Evolutionary conservation across 2,329 filamentous ascomycete genomes (phyloP), one percentile per base, ranked within the genome.

Genomic region (Paradendryphiella salina): DNA sequence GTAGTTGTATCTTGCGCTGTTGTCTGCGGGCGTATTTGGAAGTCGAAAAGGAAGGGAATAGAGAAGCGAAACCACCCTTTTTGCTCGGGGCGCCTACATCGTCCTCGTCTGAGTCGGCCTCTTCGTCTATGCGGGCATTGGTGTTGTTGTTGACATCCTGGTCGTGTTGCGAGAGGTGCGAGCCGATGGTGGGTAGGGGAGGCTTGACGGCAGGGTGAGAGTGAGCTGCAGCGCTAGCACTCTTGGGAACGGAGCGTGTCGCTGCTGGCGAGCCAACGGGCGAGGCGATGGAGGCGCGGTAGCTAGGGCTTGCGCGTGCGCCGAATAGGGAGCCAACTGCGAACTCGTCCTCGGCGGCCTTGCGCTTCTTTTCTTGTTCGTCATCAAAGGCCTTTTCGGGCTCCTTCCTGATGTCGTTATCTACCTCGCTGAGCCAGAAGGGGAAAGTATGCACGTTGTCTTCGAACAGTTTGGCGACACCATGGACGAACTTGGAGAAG

Each of bases 401-500:
- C 69, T 97, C 92, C 70, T 89, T 90, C 61, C 93, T 87, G 68
- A 99, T 99, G 69, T 99, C 94, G 26, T 84, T 89, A 69, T 96
- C 93, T 35, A 97, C 81, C 56, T 96, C 89, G 64, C 87, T 87
- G 28, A 97, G 82, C 94, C 94, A 99, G 77, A 97, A 96, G 11
- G 94, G 94, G 66, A 97, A 85, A 56, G 85, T 92, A 76, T 97
- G 97, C 72, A 99, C 92, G 67, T 96, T 85, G 73, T 99, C 78
- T 66, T 97, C 94, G 62, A 97, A 97, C 2, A 99, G 80, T 32
- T 87, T 86, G 6, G 93, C 92, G 4, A 95, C 86, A 54, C 94
- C 94, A 65, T 99, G 93, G 2, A 96, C 88, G 64, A 97, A 99
- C 73, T 99, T 99, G 65, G 91, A 96, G 76, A 99, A 99, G 42